Evolutionary conservation across 1,284 basidiomycete genomes (phyloP), one percentile per base, ranked within the genome.

Genomic region (Irpex sp.): DNA sequence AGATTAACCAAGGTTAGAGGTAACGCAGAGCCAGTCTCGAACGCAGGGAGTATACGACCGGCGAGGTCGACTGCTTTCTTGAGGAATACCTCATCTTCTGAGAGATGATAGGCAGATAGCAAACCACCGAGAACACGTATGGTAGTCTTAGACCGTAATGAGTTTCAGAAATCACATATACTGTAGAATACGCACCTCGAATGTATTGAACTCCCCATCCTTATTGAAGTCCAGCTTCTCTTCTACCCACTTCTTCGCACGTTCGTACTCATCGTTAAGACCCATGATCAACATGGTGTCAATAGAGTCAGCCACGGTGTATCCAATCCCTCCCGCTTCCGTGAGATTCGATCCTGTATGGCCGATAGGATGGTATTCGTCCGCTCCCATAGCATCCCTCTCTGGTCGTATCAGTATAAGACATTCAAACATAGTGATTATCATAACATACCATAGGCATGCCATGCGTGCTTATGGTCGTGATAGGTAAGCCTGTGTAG

Each of bases 201-300:
- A 98, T 0, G 93, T 95, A 74, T 91, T 98, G 75, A 94, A 93
- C 17, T 84, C 77, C 9, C 83, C 94, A 69, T 95, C 88, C 9
- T 88, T 81, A 43, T 97, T 89, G 71, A 97, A 95, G 7, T 82
- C 77, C 53, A 98, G 76, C 39, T 85, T 79, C 31, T 82, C 79
- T 31, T 79, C 81, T 17, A 97, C 83, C 95, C 96, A 98, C 49
- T 86, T 72, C 13, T 89, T 79, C 0, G 95, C 93, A 9, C 91
- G 82, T 56, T 79, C 66, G 71, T 95, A 95, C 74, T 97, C 95
- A 0, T 89, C 85, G 8, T 85, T 75, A 9, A 96, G 80, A 1
- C 89, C 92, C 88, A 97, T 90, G 60, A 98, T 77, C 56, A 94
- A 83, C 78, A 98, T 87, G 4, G 92, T 91, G 74, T 98, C 96